Evolutionary conservation across 371 early-diverging fungal genomes (phyloP).

Genomic region (Lichtheimia ornata): DNA sequence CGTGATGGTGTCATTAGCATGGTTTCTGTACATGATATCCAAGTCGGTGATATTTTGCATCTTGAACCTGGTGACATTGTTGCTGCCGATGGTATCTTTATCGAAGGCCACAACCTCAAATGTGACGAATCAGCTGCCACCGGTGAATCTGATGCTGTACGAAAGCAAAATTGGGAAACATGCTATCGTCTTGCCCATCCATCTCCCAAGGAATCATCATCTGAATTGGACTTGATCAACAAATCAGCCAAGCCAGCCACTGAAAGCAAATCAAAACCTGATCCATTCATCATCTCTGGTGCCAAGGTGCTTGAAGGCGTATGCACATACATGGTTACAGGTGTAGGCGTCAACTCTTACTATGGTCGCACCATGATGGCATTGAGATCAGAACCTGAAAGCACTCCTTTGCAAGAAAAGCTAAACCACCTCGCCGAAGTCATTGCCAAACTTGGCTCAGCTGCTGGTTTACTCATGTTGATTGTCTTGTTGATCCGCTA

Average conservation of each 20-base stretch:
- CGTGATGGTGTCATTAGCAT: conserved; percentile 76
- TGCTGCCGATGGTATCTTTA: conserved; percentile 85
- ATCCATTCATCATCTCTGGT: conserved; percentile 79
- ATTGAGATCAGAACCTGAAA: conserved; percentile 55
- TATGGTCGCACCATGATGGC: conserved; percentile 82
- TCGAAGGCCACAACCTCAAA: conserved; percentile 80
- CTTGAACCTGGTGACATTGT: conserved; percentile 95
- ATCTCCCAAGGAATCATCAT: background rate
- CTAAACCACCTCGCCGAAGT: conserved; percentile 65
- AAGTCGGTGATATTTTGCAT: conserved; percentile 87
- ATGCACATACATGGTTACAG: conserved; percentile 71
- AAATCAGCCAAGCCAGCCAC: conserved; percentile 2
- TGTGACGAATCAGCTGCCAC: conserved; percentile 93
- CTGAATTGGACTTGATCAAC: background rate
- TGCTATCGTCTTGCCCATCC: conserved; percentile 20
- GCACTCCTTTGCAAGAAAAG: conserved; percentile 77
- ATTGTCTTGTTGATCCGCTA: conserved; percentile 64
- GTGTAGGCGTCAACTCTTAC: conserved; percentile 74
- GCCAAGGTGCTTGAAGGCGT: conserved; percentile 80
- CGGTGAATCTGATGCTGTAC: conserved; percentile 88
- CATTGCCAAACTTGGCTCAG: conserved; percentile 74
- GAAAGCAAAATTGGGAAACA: conserved; percentile 45
- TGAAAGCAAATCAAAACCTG: conserved; percentile 32
- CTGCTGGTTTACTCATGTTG: conserved; percentile 69
- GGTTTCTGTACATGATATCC: conserved; percentile 81